Evolutionary conservation across 2,329 filamentous ascomycete genomes (phyloP).

Genomic region (Rutstroemia sp.): DNA sequence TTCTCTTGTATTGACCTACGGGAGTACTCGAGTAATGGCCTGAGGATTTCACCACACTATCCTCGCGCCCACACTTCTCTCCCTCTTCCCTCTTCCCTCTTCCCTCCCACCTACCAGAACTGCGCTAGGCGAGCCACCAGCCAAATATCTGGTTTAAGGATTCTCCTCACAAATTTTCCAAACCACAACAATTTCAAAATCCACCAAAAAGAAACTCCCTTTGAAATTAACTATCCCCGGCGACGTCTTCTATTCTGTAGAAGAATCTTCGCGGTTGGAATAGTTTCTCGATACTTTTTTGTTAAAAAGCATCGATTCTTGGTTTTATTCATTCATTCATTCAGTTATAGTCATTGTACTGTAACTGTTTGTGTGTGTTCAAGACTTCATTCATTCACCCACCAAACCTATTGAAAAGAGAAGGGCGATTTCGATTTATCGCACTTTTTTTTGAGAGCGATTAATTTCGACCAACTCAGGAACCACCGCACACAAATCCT

Average conservation of each 20-base stretch:
- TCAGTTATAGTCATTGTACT: slow-evolving; percentile 6
- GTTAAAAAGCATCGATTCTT: slow-evolving; percentile 2
- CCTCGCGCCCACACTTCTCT: no score
- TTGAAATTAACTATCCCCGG: slow-evolving; percentile 4
- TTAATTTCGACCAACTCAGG: slow-evolving; percentile 29
- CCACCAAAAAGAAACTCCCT: slow-evolving; percentile 2
- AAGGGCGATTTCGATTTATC: slow-evolving; percentile 14
- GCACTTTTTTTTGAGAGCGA: slow-evolving; percentile 23
- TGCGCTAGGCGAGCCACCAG: slow-evolving; percentile 7
- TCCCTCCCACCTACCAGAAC: background rate
- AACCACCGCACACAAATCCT: slow-evolving; percentile 8
- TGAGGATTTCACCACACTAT: no score
- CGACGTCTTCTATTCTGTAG: slow-evolving; percentile 28
- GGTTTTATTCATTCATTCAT: background rate
- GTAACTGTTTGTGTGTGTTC: background rate
- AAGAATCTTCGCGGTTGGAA: slow-evolving; percentile 24
- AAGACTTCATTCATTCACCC: slow-evolving; percentile 9
- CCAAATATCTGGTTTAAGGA: background rate
- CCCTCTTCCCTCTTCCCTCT: background rate
- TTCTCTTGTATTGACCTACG: no score
- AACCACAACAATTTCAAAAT: slow-evolving; percentile 7
- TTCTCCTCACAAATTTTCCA: slow-evolving; percentile 4
- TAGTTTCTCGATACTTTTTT: slow-evolving; percentile 15
- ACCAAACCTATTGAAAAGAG: slow-evolving; percentile 14
- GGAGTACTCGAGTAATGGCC: no score